Percentiles rank a stretch among this genome's conserved stretches.
Evolutionary conservation across 1,284 basidiomycete species (phyloP).

Genomic region (Marasmius sp.): DNA sequence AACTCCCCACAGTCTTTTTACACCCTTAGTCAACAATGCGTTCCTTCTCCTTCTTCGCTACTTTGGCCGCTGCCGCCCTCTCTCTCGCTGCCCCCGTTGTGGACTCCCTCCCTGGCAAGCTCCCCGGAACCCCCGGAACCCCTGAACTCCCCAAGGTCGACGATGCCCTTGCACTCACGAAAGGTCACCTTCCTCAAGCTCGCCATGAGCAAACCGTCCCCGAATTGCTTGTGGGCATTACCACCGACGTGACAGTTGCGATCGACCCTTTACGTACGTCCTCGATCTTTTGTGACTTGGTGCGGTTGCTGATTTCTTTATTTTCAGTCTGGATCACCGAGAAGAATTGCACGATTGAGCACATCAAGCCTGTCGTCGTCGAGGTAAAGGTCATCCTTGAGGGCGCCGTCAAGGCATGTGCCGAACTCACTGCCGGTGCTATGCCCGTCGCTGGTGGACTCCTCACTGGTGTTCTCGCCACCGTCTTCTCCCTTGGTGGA

Average conservation of each 20-base stretch:
- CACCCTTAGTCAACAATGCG: constrained; percentile 5
- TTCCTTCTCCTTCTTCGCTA: constrained; percentile 10
- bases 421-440: background rate
- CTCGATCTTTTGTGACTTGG: background rate
- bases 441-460: background rate
- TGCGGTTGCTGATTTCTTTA: background rate
- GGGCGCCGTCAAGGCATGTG: background rate
- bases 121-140: background rate
- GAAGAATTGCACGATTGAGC: constrained; percentile 8
- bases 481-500: background rate
- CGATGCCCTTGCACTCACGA: background rate
- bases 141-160: background rate
- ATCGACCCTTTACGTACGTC: constrained; percentile 5
- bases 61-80: constrained; percentile 11
- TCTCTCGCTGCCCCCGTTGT: constrained; percentile 8
- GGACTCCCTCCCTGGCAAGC: background rate
- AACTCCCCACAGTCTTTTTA: constrained; percentile 6
- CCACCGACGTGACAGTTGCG: background rate
- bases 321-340: constrained; percentile 8
- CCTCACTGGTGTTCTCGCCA: background rate
- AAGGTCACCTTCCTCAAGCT: constrained; percentile 1
- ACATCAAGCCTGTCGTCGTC: constrained; percentile 2
- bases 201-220: constrained; percentile 7
- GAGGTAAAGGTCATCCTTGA: constrained; percentile 2
- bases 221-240: constrained; percentile 1